phyloP scores from a whole-genome alignment of 1,284 basidiomycete species.

The Bjerkandera adusta region DNA sequence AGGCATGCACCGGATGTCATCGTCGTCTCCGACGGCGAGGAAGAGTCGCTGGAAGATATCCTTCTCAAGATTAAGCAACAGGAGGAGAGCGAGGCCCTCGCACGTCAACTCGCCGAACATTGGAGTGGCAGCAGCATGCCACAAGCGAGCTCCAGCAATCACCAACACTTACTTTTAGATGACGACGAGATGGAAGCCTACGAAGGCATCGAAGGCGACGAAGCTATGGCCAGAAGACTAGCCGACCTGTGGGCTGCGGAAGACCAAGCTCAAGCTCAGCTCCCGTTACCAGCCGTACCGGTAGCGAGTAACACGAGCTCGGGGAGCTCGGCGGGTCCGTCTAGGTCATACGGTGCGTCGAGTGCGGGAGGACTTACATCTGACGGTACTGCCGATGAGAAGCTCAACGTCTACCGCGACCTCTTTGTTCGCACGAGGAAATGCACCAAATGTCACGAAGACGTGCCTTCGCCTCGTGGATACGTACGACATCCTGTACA shows the following conservation, averaged over 20 bases:
- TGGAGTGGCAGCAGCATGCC: too few species aligned
- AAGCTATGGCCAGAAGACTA: slow-evolving; percentile 37
- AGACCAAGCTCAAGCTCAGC: slow-evolving; percentile 15
- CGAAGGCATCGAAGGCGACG: slow-evolving; percentile 23
- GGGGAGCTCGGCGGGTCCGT: too few species aligned
- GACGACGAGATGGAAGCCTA: neutral
- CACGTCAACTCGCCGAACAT: slow-evolving; percentile 33
- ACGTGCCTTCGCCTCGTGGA: slow-evolving; percentile 36
- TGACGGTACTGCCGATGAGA: slow-evolving; percentile 29
- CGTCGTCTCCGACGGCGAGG: slow-evolving; percentile 30
- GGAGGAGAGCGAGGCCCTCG: slow-evolving; percentile 42
- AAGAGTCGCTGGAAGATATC: slow-evolving; percentile 39
- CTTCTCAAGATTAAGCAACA: slow-evolving; percentile 40
- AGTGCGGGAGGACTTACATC: too few species aligned
- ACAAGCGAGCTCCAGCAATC: too few species aligned
- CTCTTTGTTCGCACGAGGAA: slow-evolving; percentile 32
- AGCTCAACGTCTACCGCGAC: slow-evolving; percentile 28
- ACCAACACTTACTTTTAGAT: slow-evolving; percentile 6
- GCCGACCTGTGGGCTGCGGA: slow-evolving; percentile 36
- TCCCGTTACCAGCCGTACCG: neutral
- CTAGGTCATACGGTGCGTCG: too few species aligned
- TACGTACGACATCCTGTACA: slow-evolving; percentile 31
- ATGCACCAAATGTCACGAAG: slow-evolving; percentile 37
- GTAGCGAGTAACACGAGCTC: too few species aligned
- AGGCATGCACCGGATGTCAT: slow-evolving; percentile 7